A percentile compares a stretch with the other conserved stretches of the same genome.
These are phyloP conservation scores for Raddia distichophylla DNA, from an alignment of 176 grass and related monocot genomes.

Conservation along the genomic window DNA sequence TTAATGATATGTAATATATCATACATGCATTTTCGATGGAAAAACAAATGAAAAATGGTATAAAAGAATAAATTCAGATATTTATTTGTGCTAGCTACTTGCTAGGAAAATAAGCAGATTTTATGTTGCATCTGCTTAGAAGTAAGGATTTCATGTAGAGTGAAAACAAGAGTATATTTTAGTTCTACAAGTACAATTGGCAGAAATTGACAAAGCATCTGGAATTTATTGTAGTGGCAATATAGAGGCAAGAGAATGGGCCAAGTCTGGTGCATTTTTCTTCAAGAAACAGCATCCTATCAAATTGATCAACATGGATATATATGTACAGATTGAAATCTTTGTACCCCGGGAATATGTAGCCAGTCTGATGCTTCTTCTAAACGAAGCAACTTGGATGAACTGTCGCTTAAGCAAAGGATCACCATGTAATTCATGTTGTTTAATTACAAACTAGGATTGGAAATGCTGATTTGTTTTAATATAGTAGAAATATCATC, in stretches of 20 bases:
- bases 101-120: not conserved
- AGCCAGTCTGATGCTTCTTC: not conserved
- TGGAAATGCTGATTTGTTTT: not conserved
- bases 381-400: not conserved
- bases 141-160: slow-evolving; percentile 12
- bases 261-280: not conserved
- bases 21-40: not conserved
- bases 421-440: slow-evolving; percentile 4
- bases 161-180: not conserved
- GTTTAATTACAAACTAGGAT: not conserved
- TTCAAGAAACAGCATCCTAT: slow-evolving; percentile 21
- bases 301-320: not conserved
- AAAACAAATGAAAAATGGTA: not conserved
- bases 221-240: slow-evolving; percentile 13
- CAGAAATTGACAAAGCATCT: slow-evolving; percentile 2
- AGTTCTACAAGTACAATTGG: slow-evolving; percentile 9
- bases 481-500: not conserved
- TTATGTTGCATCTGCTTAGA: not conserved
- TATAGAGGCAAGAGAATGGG: slow-evolving; percentile 9
- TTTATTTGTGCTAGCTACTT: not conserved
- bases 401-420: not conserved
- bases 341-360: not conserved
- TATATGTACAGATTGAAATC: not conserved
- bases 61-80: not conserved
- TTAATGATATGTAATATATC: not conserved